Conservation (phyloP, 2,329 filamentous ascomycete species). For the Dactylella cylindrospora region DNA sequence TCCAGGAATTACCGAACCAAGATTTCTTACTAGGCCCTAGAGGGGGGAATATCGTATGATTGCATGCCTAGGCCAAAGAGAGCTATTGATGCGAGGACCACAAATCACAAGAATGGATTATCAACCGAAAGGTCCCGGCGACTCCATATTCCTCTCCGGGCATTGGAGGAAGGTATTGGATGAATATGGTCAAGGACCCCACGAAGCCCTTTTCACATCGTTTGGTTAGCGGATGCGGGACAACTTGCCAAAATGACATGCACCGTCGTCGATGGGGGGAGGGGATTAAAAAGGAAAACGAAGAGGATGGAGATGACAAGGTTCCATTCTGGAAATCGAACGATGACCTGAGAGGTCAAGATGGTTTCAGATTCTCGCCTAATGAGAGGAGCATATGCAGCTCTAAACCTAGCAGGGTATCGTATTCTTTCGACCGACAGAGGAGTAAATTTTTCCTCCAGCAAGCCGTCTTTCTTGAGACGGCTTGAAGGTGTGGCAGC, state of each 20-base stretch:
- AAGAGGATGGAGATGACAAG: conserved; percentile 8
- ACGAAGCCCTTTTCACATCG: conserved; percentile 28
- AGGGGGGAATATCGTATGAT: conserved; percentile 21
- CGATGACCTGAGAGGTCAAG: conserved; percentile 20
- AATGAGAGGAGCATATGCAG: conserved; percentile 31
- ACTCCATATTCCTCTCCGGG: conserved; percentile 8
- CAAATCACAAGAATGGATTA: conserved; percentile 35
- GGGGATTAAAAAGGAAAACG: no score
- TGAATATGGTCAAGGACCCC: conserved; percentile 26
- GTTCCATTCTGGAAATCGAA: conserved; percentile 32
- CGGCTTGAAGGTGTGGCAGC: conserved; percentile 42
- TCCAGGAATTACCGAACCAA: conserved; percentile 22
- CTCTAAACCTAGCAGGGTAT: conserved; percentile 21
- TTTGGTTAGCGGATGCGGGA: conserved; percentile 32
- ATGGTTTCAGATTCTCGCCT: conserved; percentile 40
- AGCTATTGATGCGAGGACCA: conserved; percentile 10
- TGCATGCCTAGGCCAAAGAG: conserved; percentile 7
- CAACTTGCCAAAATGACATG: conserved; percentile 6
- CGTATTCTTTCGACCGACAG: conserved; percentile 21
- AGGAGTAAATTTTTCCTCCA: conserved; percentile 35
- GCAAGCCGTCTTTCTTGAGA: conserved; percentile 20
- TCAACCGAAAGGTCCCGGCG: conserved; percentile 41
- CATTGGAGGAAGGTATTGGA: conserved; percentile 14
- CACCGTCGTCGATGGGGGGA: no score
- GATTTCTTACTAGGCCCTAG: neutral